Evolutionary conservation across 2,329 filamentous ascomycete genomes (phyloP).

Genomic region (Neofusicoccum umdonicola): DNA sequence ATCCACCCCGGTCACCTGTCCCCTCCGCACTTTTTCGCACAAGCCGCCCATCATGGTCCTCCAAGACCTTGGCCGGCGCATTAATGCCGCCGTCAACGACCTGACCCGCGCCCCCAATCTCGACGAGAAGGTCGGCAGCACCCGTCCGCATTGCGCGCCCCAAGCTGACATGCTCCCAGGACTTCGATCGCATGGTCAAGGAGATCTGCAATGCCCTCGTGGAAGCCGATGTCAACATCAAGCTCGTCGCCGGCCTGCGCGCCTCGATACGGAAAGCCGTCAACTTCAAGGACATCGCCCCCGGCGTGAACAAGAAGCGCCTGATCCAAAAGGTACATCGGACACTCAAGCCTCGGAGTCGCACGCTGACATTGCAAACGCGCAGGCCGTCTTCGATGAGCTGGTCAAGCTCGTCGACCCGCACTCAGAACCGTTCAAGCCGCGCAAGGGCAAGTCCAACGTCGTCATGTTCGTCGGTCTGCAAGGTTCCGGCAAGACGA

Average conservation of each 20-base stretch:
- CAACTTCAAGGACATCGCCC: conserved; percentile 90
- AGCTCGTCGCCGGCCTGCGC: conserved; percentile 83
- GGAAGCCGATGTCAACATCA: conserved; percentile 96
- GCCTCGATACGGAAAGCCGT: conserved; percentile 89
- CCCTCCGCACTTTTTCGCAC: neutral
- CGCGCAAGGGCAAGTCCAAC: conserved; percentile 92
- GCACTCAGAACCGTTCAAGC: conserved; percentile 91
- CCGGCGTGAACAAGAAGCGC: conserved; percentile 95
- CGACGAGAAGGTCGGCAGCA: conserved; percentile 75
- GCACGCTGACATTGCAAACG: neutral
- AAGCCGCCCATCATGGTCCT: conserved; percentile 71
- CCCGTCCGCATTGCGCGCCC: conserved; percentile 8
- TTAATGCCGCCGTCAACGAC: conserved; percentile 93
- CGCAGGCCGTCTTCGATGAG: conserved; percentile 82
- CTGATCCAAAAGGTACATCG: conserved; percentile 76
- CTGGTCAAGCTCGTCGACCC: conserved; percentile 94
- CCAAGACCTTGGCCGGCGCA: conserved; percentile 96
- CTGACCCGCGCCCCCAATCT: conserved; percentile 88
- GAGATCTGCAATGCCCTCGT: conserved; percentile 94
- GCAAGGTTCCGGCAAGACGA: conserved; percentile 97
- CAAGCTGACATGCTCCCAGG: conserved; percentile 54
- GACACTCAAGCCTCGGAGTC: neutral
- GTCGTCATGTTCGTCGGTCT: conserved; percentile 99
- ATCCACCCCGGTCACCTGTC: neutral
- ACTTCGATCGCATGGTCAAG: conserved; percentile 97